A percentile compares a stretch with the other conserved stretches of the same genome.
phyloP scores from a whole-genome alignment of 2,329 filamentous ascomycete species.

The Colletotrichum euphorbiae region DNA sequence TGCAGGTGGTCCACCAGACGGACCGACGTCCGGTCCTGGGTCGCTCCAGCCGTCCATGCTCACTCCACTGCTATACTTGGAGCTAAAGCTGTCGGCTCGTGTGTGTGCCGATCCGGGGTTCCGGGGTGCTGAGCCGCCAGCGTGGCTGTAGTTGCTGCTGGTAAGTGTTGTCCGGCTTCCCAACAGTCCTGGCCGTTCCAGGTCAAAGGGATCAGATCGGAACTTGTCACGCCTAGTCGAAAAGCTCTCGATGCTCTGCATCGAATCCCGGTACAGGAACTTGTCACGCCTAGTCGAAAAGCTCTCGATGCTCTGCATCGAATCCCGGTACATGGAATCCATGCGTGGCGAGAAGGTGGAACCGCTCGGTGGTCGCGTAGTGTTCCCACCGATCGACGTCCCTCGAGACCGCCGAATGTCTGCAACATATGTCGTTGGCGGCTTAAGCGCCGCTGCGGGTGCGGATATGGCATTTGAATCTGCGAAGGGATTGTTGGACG shows the following conservation, averaged over 20 bases:
- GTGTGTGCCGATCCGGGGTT: conserved; percentile 49
- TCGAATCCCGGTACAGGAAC: conserved; percentile 63
- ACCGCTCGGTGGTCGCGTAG: conserved; percentile 45
- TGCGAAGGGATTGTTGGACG: conserved; percentile 58
- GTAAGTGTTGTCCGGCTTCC: conserved; percentile 48
- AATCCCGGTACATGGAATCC: conserved; percentile 57
- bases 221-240: conserved; percentile 65
- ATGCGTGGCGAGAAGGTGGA: conserved; percentile 43
- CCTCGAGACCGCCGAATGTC: conserved; percentile 63
- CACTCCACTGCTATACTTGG: conserved; percentile 64
- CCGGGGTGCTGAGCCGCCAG: conserved; percentile 33
- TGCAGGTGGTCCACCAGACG: conserved; percentile 42
- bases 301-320: conserved; percentile 53
- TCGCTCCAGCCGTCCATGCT: conserved; percentile 63
- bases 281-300: conserved; percentile 63
- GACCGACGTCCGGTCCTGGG: conserved; percentile 66
- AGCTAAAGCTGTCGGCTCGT: conserved; percentile 54
- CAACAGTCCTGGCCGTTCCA: conserved; percentile 66
- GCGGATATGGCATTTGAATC: conserved; percentile 59
- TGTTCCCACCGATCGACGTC: conserved; percentile 52
- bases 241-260: conserved; percentile 56
- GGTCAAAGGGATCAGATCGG: conserved; percentile 73
- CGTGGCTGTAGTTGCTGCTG: conserved; percentile 46
- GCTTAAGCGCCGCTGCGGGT: conserved; percentile 44
- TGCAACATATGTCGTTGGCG: conserved; percentile 58